Evolutionary conservation across 805 yeast genomes (phyloP), one percentile per base, ranked within the genome.

Genomic region (Blastobotrys terrestris): DNA sequence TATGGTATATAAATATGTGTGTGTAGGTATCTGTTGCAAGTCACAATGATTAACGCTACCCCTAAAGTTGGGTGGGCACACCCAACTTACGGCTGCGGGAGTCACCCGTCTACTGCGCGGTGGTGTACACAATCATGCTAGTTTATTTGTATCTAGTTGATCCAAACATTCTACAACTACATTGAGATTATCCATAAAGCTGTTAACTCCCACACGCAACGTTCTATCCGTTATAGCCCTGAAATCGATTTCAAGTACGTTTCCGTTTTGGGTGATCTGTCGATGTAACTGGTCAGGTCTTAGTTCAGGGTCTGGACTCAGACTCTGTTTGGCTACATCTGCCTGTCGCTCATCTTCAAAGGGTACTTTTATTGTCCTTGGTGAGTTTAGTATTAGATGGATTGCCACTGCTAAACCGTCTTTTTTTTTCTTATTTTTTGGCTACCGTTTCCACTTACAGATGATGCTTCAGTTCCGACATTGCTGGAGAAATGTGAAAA

Each of bases 181-280:
- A 62, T 84, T 84, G 52, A 88, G 66, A 56, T 83, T 84, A 63
- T 89, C 96, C 52, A 91, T 72, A 15, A 86, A 78, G 58, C 84
- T 85, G 67, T 89, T 88, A 16, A 86, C 87, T 6, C 95, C 95
- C 3, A 89, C 95, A 56, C 97, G 73, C 49, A 90, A 76, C 4
- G 83, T 83, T 44, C 96, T 72, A 58, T 86, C 95, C 49, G 87
- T 82, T 0, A 74, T 73, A 1, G 89, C 88, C 5, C 71, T 65
- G 58, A 87, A 86, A 1, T 61, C 56, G 26, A 83, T 77, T 1
- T 65, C 54, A 42, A 88, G 70, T 0, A 55, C 56, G 16, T 58
- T 61, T 1, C 65, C 77, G 2, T 70, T 63, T 0, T 69, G 63
- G 3, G 63, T 45, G 56, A 81, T 81, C 1, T 58, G 59, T 3